phyloP scores from a whole-genome alignment of 1,139 yeast genomes.

The Blastobotrys aristatus region DNA sequence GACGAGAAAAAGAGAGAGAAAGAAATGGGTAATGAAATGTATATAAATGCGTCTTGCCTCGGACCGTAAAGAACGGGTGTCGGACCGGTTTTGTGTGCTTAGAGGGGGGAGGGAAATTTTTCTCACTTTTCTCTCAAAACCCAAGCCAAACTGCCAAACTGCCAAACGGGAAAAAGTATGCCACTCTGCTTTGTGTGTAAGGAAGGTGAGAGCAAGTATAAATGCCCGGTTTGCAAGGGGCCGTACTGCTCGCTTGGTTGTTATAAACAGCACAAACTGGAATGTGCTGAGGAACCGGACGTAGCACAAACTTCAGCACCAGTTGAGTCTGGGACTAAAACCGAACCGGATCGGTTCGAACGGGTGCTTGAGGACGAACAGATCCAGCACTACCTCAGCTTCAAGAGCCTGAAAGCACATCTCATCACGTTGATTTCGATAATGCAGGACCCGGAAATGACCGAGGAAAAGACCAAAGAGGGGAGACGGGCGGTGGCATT shows the following conservation, averaged over 20 bases:
- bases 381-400: constrained; percentile 42
- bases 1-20: not conserved
- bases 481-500: constrained; percentile 56
- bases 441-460: constrained; percentile 41
- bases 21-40: not conserved
- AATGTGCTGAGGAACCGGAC: not conserved
- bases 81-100: not conserved
- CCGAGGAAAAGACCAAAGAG: constrained; percentile 42
- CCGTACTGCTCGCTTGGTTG: constrained; percentile 29
- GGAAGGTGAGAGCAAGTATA: constrained; percentile 44
- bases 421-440: constrained; percentile 45
- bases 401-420: constrained; percentile 51
- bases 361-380: constrained; percentile 35
- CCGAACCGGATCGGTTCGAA: constrained; percentile 1
- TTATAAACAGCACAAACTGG: constrained; percentile 13
- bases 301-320: not conserved
- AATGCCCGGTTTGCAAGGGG: constrained; percentile 52
- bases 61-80: not conserved
- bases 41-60: too few species aligned
- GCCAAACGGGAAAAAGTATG: too few species aligned
- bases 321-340: not conserved
- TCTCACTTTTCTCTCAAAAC: not conserved
- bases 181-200: constrained; percentile 43
- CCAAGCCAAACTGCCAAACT: too few species aligned
- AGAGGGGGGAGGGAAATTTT: not conserved